These are phyloP conservation scores for Papiliotrema nemorosa DNA, from an alignment of 1,284 basidiomycete genomes.

Conservation along the genomic window DNA sequence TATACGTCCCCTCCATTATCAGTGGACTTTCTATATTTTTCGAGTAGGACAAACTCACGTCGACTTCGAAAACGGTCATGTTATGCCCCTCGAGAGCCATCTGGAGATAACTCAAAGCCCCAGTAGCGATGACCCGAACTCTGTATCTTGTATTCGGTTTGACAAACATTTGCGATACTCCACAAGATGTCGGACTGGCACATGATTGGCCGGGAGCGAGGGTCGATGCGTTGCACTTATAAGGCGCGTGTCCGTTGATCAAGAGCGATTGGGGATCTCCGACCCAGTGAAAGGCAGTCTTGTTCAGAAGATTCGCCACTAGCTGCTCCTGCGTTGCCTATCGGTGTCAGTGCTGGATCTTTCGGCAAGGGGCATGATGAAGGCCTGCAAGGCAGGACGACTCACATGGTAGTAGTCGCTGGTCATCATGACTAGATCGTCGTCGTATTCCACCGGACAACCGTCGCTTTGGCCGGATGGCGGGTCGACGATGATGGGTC, in stretches of 20 bases:
- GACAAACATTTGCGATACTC: constrained; percentile 5
- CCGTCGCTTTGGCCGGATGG: not conserved
- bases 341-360: not conserved
- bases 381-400: not conserved
- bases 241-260: constrained; percentile 7
- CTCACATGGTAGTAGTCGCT: constrained; percentile 12
- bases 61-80: constrained; percentile 13
- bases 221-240: constrained; percentile 6
- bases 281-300: constrained; percentile 7
- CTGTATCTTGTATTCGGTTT: constrained; percentile 8
- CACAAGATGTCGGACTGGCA: constrained; percentile 4
- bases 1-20: constrained; percentile 5
- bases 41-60: constrained; percentile 1
- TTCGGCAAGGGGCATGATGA: not conserved
- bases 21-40: not conserved
- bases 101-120: constrained; percentile 4
- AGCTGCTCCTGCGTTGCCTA: constrained; percentile 7
- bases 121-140: constrained; percentile 6
- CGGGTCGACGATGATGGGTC: constrained; percentile 13
- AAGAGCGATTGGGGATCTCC: constrained; percentile 10
- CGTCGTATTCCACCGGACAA: constrained; percentile 15
- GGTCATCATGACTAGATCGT: constrained; percentile 13
- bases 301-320: constrained; percentile 8
- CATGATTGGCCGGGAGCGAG: not conserved
- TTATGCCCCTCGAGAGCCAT: constrained; percentile 11